Evolutionary conservation across 805 yeast species (phyloP).

Genomic region (Kluyveromyces wickerhamii): DNA sequence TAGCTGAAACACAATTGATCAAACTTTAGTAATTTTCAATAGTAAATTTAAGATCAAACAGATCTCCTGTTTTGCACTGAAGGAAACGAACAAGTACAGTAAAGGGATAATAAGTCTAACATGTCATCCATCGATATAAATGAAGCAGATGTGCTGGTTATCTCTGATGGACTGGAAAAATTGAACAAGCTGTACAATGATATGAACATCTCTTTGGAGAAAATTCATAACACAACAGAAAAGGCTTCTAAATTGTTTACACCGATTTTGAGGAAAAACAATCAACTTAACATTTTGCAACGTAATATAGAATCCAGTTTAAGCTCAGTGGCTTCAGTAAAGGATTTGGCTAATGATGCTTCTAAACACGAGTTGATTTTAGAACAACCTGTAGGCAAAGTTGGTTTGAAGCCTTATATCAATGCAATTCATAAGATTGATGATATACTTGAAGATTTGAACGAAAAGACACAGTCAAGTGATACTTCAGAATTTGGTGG

Average conservation of each 20-base stretch:
- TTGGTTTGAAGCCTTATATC: conserved; percentile 31
- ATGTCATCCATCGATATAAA: conserved; percentile 44
- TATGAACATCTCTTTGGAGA: conserved; percentile 47
- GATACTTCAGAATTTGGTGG: conserved; percentile 49
- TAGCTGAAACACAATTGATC: no score
- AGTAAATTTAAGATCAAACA: no score
- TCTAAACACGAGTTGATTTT: conserved; percentile 34
- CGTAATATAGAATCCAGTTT: conserved; percentile 50
- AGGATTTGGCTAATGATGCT: conserved; percentile 43
- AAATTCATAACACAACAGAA: conserved; percentile 32
- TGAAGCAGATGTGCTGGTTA: conserved; percentile 76
- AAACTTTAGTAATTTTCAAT: no score
- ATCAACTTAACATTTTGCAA: conserved; percentile 46
- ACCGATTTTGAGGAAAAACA: conserved; percentile 63
- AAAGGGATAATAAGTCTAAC: no score
- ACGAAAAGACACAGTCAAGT: conserved; percentile 19
- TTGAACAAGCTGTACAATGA: conserved; percentile 47
- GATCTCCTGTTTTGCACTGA: no score
- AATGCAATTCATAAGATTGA: conserved; percentile 39
- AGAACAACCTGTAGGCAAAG: conserved; percentile 26
- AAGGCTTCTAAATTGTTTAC: conserved; percentile 42
- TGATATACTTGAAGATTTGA: conserved; percentile 38
- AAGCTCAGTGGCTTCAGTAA: conserved; percentile 37
- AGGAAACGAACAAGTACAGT: no score
- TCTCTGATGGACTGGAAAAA: conserved; percentile 62